A percentile compares a stretch with the other conserved stretches of the same genome.
Evolutionary conservation across 2,329 filamentous ascomycete species (phyloP).

Genomic region (Penicillium sp.): DNA sequence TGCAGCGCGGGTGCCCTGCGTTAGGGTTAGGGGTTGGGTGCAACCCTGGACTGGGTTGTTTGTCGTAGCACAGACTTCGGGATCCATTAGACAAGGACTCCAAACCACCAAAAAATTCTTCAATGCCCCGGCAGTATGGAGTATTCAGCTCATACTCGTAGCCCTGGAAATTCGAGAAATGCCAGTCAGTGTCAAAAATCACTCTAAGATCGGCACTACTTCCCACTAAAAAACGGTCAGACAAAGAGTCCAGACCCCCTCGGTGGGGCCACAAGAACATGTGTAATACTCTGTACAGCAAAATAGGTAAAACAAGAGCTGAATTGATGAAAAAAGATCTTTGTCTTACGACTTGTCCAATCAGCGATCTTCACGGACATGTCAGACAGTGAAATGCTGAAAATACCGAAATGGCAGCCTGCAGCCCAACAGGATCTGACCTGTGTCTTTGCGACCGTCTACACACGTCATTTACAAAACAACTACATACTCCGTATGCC

Average conservation of each 20-base stretch:
- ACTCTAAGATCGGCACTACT: conserved; percentile 7
- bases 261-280: background rate
- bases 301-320: background rate
- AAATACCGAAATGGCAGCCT: background rate
- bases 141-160: background rate
- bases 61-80: background rate
- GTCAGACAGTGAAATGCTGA: conserved; percentile 1
- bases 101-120: background rate
- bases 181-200: background rate
- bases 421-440: conserved; percentile 1
- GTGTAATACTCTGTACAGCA: background rate
- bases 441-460: background rate
- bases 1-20: conserved; percentile 1
- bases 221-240: conserved; percentile 8
- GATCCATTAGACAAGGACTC: background rate
- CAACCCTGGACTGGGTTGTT: background rate
- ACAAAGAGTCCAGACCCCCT: conserved; percentile 8
- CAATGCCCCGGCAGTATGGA: background rate
- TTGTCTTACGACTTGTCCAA: conserved; percentile 3
- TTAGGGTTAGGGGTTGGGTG: conserved; percentile 2
- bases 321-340: background rate
- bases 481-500: background rate
- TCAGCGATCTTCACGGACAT: background rate
- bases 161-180: background rate
- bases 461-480: conserved; percentile 1